Evolutionary conservation across 2,329 filamentous ascomycete genomes (phyloP).

Genomic region (Trichoderma cornu-damae): DNA sequence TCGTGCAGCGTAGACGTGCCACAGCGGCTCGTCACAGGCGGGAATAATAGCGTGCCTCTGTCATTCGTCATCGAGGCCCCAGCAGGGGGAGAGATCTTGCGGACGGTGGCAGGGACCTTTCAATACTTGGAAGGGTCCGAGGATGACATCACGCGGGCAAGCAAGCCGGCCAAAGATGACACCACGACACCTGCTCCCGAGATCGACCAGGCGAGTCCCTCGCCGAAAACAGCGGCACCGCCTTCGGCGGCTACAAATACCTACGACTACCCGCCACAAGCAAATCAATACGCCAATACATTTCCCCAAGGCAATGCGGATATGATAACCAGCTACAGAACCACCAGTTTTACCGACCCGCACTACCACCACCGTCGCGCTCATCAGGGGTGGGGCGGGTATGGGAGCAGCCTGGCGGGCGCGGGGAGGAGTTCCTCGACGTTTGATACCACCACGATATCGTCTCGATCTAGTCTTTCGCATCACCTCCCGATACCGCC

Average conservation of each 20-base stretch:
- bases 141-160: slow-evolving; percentile 38
- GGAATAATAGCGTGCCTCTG: slow-evolving; percentile 49
- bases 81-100: slow-evolving; percentile 50
- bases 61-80: slow-evolving; percentile 49
- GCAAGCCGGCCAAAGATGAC: slow-evolving; percentile 36
- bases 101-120: slow-evolving; percentile 43
- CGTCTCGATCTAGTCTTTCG: slow-evolving; percentile 42
- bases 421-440: slow-evolving; percentile 39
- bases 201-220: slow-evolving; percentile 37
- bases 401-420: slow-evolving; percentile 38
- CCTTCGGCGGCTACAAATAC: slow-evolving; percentile 40
- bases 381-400: slow-evolving; percentile 39
- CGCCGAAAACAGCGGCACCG: slow-evolving; percentile 40
- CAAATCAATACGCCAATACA: slow-evolving; percentile 35
- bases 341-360: slow-evolving; percentile 46
- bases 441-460: slow-evolving; percentile 40
- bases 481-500: slow-evolving; percentile 46
- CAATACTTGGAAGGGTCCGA: slow-evolving; percentile 49
- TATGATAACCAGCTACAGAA: slow-evolving; percentile 54
- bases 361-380: slow-evolving; percentile 38
- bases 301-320: slow-evolving; percentile 43
- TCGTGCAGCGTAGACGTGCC: slow-evolving; percentile 69
- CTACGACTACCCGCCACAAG: slow-evolving; percentile 44
- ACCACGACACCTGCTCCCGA: slow-evolving; percentile 34
- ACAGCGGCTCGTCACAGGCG: slow-evolving; percentile 47